Base-by-base conservation (phyloP, 352 stramenopile genomes). In the Phytophthora colocasiae region DNA sequence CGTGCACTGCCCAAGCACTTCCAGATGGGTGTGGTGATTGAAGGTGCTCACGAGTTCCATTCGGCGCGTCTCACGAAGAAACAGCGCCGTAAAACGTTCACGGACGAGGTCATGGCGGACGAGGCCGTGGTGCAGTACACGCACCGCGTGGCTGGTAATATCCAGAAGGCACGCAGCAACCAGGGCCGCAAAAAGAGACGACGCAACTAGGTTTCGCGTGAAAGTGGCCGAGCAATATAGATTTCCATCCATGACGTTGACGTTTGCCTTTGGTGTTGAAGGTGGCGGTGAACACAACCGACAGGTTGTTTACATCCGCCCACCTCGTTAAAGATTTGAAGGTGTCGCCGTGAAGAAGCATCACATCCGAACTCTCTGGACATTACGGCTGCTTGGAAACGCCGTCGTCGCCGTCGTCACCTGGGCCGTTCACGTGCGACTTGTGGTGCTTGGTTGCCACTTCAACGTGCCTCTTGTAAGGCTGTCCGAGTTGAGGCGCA, bases 81-180 rank as follows among this genome's bases (percentile, higher is more conserved):
- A 54, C 77, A 98, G 66, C 83, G 95, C 47, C 85, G 95, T 44
- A 75, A 86, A 72, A 99, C 94, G 58, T 90, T 99, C 50, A 97
- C 93, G 44, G 93, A 99, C 55, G 95, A 99, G 75, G 88, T 99
- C 62, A 97, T 98, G 93, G 89, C 92, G 29, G 94, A 98, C 82
- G 63, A 77, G 36, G 60, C 34, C 61, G 84, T 86, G n/a, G 80
- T 88, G 50, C 61, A 76, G 61, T 98, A 98, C 78, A 96, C 89
- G 12, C 89, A 91, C 66, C 84, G 89, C 47, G 88, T 95, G 32
- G 92, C 89, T 43, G 47, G 69, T 14, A 89, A 96, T 68, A 84
- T 96, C 50, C 85, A 96, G 58, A 65, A 66, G 7, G 58, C 78
- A 17, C 75, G 75, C 12, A 78, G 68, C n/a, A 77, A 73, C 26